Conservation (phyloP, 192 early-diverging fungal species). For the Chytriomyces sp. region DNA sequence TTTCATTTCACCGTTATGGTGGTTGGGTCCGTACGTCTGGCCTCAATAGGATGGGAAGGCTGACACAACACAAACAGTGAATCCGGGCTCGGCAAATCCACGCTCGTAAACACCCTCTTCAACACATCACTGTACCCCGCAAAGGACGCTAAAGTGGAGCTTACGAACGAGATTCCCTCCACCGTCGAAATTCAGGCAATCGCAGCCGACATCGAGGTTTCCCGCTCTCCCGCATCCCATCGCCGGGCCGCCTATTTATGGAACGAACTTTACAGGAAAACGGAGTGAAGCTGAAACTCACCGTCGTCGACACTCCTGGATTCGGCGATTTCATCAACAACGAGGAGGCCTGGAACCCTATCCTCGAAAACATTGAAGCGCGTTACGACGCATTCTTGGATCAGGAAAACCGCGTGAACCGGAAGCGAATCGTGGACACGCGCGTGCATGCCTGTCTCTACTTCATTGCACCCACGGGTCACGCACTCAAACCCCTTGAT, state of each 20-base stretch:
- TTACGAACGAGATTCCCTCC: constrained; percentile 66
- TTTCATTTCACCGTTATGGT: constrained; percentile 80
- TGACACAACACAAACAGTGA: constrained; percentile 32
- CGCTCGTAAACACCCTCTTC: constrained; percentile 67
- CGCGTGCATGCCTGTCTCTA: constrained; percentile 95
- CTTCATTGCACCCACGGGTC: constrained; percentile 97
- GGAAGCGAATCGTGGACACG: constrained; percentile 59
- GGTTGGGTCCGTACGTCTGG: constrained; percentile 47
- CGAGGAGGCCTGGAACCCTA: constrained; percentile 82
- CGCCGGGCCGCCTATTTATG: not conserved
- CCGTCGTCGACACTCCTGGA: constrained; percentile 96
- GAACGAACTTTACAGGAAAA: constrained; percentile 69
- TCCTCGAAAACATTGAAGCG: constrained; percentile 91
- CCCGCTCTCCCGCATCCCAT: not conserved
- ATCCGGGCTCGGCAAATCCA: constrained; percentile 67
- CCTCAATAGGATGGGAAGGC: not conserved
- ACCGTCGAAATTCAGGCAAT: constrained; percentile 65
- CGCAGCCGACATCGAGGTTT: constrained; percentile 37
- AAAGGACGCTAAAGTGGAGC: constrained; percentile 69
- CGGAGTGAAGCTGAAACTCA: constrained; percentile 95
- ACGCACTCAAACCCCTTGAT: constrained; percentile 87
- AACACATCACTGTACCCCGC: constrained; percentile 80
- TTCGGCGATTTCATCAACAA: constrained; percentile 70
- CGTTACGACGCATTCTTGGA: constrained; percentile 93
- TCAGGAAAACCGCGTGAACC: constrained; percentile 73